These are phyloP conservation scores for Alectoria sarmentosa DNA, from an alignment of 495 filamentous ascomycete genomes.

Conservation along the genomic window DNA sequence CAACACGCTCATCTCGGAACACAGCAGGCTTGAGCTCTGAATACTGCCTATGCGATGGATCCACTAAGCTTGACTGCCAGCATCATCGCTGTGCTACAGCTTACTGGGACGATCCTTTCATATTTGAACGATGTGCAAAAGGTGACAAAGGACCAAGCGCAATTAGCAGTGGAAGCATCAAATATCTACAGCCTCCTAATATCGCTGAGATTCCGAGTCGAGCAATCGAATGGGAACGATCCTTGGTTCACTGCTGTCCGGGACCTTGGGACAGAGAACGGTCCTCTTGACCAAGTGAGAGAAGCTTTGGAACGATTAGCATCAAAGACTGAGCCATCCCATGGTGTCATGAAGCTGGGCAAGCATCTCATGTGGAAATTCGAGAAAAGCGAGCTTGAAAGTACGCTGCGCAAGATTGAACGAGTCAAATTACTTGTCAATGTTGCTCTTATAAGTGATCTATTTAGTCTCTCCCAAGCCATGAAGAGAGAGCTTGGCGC, in stretches of 20 bases:
- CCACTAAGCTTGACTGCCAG: conserved; percentile 23
- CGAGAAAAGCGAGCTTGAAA: background rate
- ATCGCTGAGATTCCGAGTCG: background rate
- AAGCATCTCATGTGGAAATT: background rate
- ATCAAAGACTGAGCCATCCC: background rate
- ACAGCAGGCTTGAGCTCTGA: background rate
- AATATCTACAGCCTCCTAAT: background rate
- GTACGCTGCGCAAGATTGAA: background rate
- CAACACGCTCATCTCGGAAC: too few relatives aligned
- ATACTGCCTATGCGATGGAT: conserved; percentile 2
- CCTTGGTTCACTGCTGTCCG: conserved; percentile 4
- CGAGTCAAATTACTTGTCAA: conserved; percentile 5
- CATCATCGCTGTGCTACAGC: conserved; percentile 30
- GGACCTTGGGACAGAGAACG: conserved; percentile 1
- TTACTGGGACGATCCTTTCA: conserved; percentile 23
- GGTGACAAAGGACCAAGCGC: background rate
- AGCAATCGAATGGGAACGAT: background rate
- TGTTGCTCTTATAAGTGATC: background rate
- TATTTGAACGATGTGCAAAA: background rate
- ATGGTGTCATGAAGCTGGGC: background rate
- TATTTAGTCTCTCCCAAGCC: conserved; percentile 6
- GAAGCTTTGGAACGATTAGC: background rate
- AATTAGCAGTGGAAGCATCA: background rate
- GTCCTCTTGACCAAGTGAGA: conserved; percentile 1
- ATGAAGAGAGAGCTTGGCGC: background rate